phyloP scores from a whole-genome alignment of 805 yeast genomes.

The Candida jianshihensis region DNA sequence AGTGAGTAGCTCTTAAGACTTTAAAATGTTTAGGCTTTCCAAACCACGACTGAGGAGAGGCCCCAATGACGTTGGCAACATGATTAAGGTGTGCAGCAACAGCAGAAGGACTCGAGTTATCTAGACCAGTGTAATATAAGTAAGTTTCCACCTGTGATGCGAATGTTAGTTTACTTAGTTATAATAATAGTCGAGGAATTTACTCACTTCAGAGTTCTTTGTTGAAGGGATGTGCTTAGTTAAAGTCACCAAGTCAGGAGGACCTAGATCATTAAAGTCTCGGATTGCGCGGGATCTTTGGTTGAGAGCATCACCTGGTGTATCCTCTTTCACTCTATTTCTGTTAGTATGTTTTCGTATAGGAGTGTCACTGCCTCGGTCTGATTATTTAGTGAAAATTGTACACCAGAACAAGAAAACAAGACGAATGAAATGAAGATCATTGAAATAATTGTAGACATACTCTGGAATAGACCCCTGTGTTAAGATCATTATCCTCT shows the following conservation, averaged over 20 bases:
- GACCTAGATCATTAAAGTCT: conserved; percentile 61
- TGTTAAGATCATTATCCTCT: conserved; percentile 27
- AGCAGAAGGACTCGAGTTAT: conserved; percentile 68
- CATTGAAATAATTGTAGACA: too few relatives aligned
- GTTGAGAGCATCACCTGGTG: conserved; percentile 49
- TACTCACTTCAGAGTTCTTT: conserved; percentile 28
- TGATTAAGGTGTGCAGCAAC: conserved; percentile 70
- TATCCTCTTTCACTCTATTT: conserved; percentile 47
- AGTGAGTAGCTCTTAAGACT: conserved; percentile 65
- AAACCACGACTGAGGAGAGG: conserved; percentile 70
- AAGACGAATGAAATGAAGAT: too few relatives aligned
- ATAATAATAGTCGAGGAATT: too few relatives aligned
- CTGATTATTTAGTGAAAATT: too few relatives aligned
- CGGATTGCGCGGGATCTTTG: conserved; percentile 58
- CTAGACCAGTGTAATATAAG: conserved; percentile 68
- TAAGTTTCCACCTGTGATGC: conserved; percentile 49
- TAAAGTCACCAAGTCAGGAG: conserved; percentile 61
- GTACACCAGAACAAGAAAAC: too few relatives aligned
- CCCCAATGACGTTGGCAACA: conserved; percentile 55
- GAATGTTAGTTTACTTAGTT: too few relatives aligned
- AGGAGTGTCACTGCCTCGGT: too few relatives aligned
- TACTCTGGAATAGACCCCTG: conserved; percentile 63
- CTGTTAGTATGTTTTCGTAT: not conserved
- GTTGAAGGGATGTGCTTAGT: conserved; percentile 54
- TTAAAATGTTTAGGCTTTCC: conserved; percentile 66